Percentiles rank a stretch among this genome's conserved stretches.
These are phyloP conservation scores for Pelargonium citronellum DNA, from an alignment of 441 rosid species.

Conservation along the genomic window DNA sequence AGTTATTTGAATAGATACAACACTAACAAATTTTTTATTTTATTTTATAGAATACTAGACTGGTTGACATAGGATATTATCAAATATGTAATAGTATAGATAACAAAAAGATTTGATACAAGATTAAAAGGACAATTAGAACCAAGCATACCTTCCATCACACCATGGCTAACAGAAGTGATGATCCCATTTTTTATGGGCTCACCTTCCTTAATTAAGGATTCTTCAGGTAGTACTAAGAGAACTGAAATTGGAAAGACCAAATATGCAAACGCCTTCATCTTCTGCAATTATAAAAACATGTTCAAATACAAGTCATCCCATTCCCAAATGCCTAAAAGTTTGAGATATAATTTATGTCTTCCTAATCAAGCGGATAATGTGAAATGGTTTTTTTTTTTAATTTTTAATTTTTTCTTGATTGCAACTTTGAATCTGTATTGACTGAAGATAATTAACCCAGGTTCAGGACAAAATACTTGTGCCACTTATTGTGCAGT, in stretches of 20 bases:
- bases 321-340: too few species aligned
- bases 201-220: constrained; percentile 42
- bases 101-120: neutral
- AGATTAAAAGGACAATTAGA: neutral
- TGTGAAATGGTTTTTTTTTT: too few species aligned
- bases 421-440: neutral
- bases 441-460: neutral
- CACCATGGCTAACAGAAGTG: constrained; percentile 76
- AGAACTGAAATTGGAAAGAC: constrained; percentile 69
- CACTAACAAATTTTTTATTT: neutral
- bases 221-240: constrained; percentile 52
- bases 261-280: constrained; percentile 70
- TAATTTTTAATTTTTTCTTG: too few species aligned
- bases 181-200: constrained; percentile 63
- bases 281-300: constrained; percentile 43
- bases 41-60: neutral
- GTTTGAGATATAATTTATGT: too few species aligned
- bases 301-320: constrained; percentile 12
- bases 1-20: neutral
- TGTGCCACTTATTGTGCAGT: neutral
- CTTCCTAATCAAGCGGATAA: neutral
- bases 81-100: neutral
- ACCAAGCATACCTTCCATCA: constrained; percentile 43
- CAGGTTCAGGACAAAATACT: neutral
- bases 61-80: neutral